A percentile compares a stretch with the other conserved stretches of the same genome.
Evolutionary conservation across 2,329 filamentous ascomycete species (phyloP).

Genomic region (Westerdykella aurantiaca): DNA sequence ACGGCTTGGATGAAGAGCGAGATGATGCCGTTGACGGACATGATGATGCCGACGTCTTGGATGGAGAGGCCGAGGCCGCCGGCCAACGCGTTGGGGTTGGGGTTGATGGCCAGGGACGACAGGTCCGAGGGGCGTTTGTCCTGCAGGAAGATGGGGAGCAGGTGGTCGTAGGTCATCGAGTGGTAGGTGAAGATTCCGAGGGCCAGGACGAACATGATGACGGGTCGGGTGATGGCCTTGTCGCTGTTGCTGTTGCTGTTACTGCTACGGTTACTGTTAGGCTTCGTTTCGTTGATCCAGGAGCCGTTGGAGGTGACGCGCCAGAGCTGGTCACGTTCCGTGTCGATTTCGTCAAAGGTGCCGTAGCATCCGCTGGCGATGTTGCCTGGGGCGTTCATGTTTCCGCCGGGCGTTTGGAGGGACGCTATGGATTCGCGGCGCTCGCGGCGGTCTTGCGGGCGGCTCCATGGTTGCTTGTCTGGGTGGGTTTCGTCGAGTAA

Average conservation of each 20-base stretch:
- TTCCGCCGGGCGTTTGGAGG: conserved; percentile 67
- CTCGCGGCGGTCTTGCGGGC: conserved; percentile 29
- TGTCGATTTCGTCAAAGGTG: conserved; percentile 58
- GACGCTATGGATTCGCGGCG: conserved; percentile 25
- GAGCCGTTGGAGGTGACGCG: conserved; percentile 45
- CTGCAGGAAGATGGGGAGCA: conserved; percentile 89
- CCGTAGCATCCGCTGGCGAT: conserved; percentile 74
- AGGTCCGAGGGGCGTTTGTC: conserved; percentile 52
- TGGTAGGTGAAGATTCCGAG: conserved; percentile 90
- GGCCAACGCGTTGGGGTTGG: conserved; percentile 32
- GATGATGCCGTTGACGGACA: conserved; percentile 64
- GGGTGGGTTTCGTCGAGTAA: conserved; percentile 86
- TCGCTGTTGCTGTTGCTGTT: conserved; percentile 49
- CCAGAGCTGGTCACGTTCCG: conserved; percentile 51
- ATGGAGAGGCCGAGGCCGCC: conserved; percentile 63
- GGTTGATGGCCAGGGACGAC: conserved; percentile 20
- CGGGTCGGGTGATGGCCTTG: conserved; percentile 55
- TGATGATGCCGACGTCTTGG: conserved; percentile 61
- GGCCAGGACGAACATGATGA: conserved; percentile 72
- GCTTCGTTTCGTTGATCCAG: conserved; percentile 35
- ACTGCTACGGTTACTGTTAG: conserved; percentile 24
- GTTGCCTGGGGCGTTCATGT: conserved; percentile 66
- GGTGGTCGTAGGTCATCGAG: conserved; percentile 89
- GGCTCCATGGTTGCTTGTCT: conserved; percentile 59
- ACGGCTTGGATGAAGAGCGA: conserved; percentile 68